These are phyloP conservation scores for Hypomontagnella monticulosa DNA, from an alignment of 495 filamentous ascomycete genomes.

Conservation along the genomic window DNA sequence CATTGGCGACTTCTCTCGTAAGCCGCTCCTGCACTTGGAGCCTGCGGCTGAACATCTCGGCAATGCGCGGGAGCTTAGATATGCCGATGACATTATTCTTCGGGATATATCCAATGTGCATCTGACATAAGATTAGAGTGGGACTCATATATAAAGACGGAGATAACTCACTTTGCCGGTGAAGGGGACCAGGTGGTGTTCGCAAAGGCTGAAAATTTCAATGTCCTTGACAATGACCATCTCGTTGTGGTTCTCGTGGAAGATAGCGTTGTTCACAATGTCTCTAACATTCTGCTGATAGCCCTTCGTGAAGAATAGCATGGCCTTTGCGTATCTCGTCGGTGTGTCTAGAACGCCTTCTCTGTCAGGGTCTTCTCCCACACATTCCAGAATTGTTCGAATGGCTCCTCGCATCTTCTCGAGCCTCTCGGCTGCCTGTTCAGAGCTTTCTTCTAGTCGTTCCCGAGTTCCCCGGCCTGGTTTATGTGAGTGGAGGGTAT, in stretches of 20 bases:
- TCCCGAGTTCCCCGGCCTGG: conserved; percentile 80
- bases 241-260: conserved; percentile 97
- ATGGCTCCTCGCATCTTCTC: conserved; percentile 86
- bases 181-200: conserved; percentile 98
- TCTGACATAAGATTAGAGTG: conserved; percentile 58
- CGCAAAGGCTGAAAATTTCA: conserved; percentile 93
- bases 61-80: conserved; percentile 93
- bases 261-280: conserved; percentile 93
- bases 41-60: conserved; percentile 94
- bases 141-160: background rate
- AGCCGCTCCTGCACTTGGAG: conserved; percentile 95
- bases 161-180: conserved; percentile 77
- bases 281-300: conserved; percentile 96
- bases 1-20: conserved; percentile 95
- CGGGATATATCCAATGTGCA: conserved; percentile 99
- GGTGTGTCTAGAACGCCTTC: conserved; percentile 91
- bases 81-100: conserved; percentile 86
- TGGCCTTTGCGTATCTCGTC: conserved; percentile 90
- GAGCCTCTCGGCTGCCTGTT: conserved; percentile 75
- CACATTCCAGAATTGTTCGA: conserved; percentile 89
- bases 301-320: conserved; percentile 99
- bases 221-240: conserved; percentile 98
- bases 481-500: conserved; percentile 15
- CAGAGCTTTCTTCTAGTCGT: conserved; percentile 78
- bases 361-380: conserved; percentile 93